Base-by-base conservation (phyloP, 2,329 filamentous ascomycete genomes). In the Rosellinia necatrix region DNA sequence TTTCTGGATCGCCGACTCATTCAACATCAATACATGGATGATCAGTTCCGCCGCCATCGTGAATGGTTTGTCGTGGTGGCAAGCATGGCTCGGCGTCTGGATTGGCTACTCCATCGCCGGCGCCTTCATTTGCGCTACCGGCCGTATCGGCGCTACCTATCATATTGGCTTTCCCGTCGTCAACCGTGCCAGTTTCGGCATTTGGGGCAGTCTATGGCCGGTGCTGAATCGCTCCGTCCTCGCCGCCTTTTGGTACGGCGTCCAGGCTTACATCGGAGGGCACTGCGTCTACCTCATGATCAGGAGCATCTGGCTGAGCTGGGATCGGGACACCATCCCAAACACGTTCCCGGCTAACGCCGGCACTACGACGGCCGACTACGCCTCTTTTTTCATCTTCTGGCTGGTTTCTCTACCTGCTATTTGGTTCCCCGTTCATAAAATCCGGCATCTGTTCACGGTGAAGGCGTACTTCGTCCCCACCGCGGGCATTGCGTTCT, bases 21-120 rank as follows among this genome's bases (percentile, higher is more conserved):
- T 92, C 76, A 93, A 93, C 72, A 91, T 94, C 70, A 94, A 93
- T 73, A 94, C 91, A 1, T 96, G 91, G 92, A 96, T 96, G 90
- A 94, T 96, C 60, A 89, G 90, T 0, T 91, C 89, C 1, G 86
- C 89, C 32, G 92, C 91, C 83, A 90, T 96, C 29, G 82, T 88
- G 1, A 78, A 76, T 43, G 90, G 91, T 10, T 78, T 96, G 19
- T 90, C 90, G 6, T 96, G 91, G 91, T 96, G 91, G 91, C 91
- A 96, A 75, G 88, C 90, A 2, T 91, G 89, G 87, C 75, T 91
- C n/a, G 92, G 89, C 68, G 90, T 96, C 38, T 93, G 91, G 87
- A 75, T 92, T 24, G 92, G 92, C 51, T 96, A 96, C 70, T 79
- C 85, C 34, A 86, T 96, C 61, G 85, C 91, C 0, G 90, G 81